Percentiles rank a stretch among this genome's conserved stretches.
Conservation (phyloP, 257 asterid genomes). For the Solanum virginianum region DNA sequence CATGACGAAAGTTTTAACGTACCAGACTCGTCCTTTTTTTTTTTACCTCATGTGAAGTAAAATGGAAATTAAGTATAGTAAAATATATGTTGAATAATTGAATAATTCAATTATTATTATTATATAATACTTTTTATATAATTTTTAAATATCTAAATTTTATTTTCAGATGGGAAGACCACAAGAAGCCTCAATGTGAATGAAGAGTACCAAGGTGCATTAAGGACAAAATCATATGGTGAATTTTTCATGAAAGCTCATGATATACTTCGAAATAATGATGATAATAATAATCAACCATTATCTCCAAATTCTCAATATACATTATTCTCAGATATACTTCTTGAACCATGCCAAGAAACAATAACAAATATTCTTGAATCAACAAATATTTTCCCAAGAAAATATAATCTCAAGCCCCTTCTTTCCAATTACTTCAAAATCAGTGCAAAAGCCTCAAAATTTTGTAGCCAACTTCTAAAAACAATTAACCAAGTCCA, state of each 20-base stretch:
- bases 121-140: neutral
- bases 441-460: constrained; percentile 67
- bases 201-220: constrained; percentile 56
- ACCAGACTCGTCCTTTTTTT: too few species aligned
- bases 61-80: neutral
- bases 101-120: neutral
- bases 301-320: constrained; percentile 5
- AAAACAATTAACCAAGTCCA: constrained; percentile 33
- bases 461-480: constrained; percentile 49
- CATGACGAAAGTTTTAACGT: fast-evolving
- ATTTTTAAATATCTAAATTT: neutral
- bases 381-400: constrained; percentile 17
- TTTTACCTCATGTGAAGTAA: neutral
- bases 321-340: constrained; percentile 21
- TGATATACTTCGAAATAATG: neutral
- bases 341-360: constrained; percentile 64
- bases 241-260: constrained; percentile 58
- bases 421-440: constrained; percentile 46
- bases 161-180: neutral
- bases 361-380: constrained; percentile 36
- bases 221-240: constrained; percentile 57
- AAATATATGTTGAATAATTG: too few species aligned
- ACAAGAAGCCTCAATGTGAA: constrained; percentile 23
- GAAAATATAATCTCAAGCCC: constrained; percentile 35
- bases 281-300: constrained; percentile 2